Percentiles rank a stretch among this genome's conserved stretches.
phyloP scores from a whole-genome alignment of 2,329 filamentous ascomycete genomes.

The Coniosporium tulheliwenetii region DNA sequence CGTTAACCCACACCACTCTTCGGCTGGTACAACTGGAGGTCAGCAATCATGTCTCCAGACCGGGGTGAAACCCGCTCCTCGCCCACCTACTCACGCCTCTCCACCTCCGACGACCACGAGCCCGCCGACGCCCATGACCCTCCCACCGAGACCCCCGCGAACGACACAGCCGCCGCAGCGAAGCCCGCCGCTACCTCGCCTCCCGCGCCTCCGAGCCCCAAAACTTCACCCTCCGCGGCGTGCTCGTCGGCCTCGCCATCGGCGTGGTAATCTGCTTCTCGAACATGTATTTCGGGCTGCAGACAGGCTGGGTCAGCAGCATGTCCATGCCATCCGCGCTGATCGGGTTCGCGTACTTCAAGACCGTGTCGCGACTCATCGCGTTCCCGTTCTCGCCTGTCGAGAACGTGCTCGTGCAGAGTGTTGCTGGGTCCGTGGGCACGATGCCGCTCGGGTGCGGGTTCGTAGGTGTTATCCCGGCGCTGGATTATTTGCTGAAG shows the following conservation, averaged over 20 bases:
- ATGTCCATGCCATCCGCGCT: constrained; percentile 97
- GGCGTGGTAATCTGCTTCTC: constrained; percentile 88
- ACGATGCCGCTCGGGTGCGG: constrained; percentile 95
- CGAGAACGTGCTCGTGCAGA: constrained; percentile 94
- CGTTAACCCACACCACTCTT: too few relatives aligned
- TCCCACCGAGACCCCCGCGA: background rate
- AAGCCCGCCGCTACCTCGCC: constrained; percentile 3
- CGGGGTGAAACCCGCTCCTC: too few relatives aligned
- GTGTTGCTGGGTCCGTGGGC: constrained; percentile 84
- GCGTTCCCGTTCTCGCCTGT: constrained; percentile 77
- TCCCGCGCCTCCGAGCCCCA: constrained; percentile 27
- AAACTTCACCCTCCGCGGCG: constrained; percentile 73
- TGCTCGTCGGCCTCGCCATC: constrained; percentile 66
- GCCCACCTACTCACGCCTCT: too few relatives aligned
- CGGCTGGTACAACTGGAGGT: too few relatives aligned
- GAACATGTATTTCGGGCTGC: constrained; percentile 98
- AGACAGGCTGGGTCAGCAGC: constrained; percentile 69
- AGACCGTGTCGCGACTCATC: constrained; percentile 55
- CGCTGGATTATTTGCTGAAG: constrained; percentile 71
- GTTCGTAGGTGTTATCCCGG: constrained; percentile 88
- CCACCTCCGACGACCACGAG: too few relatives aligned
- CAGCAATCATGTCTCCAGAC: too few relatives aligned
- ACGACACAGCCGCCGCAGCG: background rate
- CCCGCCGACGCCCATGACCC: too few relatives aligned
- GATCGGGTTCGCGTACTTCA: constrained; percentile 91